These are phyloP conservation scores for Thermothielavioides terrestris DNA, from an alignment of 495 filamentous ascomycete species.

Conservation along the genomic window DNA sequence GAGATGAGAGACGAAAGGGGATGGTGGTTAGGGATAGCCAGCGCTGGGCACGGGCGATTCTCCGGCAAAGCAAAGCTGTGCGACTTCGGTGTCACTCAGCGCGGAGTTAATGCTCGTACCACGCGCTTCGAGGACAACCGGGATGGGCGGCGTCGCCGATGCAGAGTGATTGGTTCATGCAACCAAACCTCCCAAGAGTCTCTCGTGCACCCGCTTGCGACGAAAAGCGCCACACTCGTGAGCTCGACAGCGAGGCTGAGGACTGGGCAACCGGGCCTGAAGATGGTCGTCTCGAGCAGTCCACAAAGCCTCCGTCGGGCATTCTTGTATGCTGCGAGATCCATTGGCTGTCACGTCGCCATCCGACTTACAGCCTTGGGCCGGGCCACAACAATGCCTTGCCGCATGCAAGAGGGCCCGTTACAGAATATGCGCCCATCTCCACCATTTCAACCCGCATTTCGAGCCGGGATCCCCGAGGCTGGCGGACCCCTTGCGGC, in stretches of 20 bases:
- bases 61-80: too few relatives aligned
- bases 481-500: slow-evolving; percentile 1
- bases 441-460: not conserved
- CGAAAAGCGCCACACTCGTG: not conserved
- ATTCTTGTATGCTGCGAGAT: not conserved
- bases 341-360: slow-evolving; percentile 1
- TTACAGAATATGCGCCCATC: not conserved
- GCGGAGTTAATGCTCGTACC: too few relatives aligned
- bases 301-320: not conserved
- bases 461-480: not conserved
- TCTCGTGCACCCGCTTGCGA: too few relatives aligned
- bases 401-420: not conserved
- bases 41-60: too few relatives aligned
- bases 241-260: not conserved
- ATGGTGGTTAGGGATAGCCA: too few relatives aligned
- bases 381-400: not conserved
- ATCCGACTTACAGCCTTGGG: not conserved
- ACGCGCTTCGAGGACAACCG: too few relatives aligned
- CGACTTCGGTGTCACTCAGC: too few relatives aligned
- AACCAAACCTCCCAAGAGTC: too few relatives aligned
- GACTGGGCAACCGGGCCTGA: not conserved
- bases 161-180: too few relatives aligned
- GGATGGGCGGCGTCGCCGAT: too few relatives aligned
- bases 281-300: not conserved
- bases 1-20: too few relatives aligned